These are phyloP conservation scores for Jackrogersella multiformis DNA, from an alignment of 495 filamentous ascomycete genomes.

Conservation along the genomic window DNA sequence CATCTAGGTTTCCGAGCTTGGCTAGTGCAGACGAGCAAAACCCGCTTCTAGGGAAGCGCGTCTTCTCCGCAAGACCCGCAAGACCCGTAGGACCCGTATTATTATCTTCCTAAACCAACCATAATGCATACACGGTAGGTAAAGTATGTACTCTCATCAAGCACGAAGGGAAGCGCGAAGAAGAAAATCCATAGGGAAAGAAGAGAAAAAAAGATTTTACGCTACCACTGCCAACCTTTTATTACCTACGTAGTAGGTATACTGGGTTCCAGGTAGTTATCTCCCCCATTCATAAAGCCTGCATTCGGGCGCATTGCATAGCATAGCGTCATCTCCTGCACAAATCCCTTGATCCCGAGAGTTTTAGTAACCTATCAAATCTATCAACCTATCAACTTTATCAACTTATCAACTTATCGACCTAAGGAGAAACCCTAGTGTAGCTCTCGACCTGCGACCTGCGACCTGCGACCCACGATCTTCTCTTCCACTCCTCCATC, in stretches of 20 bases:
- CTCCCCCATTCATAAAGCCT: conserved; percentile 27
- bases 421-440: neutral
- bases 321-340: conserved; percentile 41
- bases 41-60: conserved; percentile 26
- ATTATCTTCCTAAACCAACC: conserved; percentile 25
- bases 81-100: conserved; percentile 18
- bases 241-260: too few relatives aligned
- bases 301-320: conserved; percentile 21
- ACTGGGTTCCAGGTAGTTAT: neutral
- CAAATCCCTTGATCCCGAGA: conserved; percentile 28
- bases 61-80: conserved; percentile 31
- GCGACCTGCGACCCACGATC: neutral
- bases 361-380: too few relatives aligned
- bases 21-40: conserved; percentile 34
- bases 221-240: conserved; percentile 4
- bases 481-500: conserved; percentile 9
- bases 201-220: conserved; percentile 16
- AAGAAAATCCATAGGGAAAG: conserved; percentile 5
- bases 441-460: neutral
- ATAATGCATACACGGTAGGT: neutral
- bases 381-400: too few relatives aligned
- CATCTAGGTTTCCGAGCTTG: conserved; percentile 12
- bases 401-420: neutral
- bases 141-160: too few relatives aligned
- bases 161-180: neutral